A percentile compares a stretch with the other conserved stretches of the same genome.
These are phyloP conservation scores for Thielaviopsis ethacetica DNA, from an alignment of 2,329 filamentous ascomycete species.

Conservation along the genomic window DNA sequence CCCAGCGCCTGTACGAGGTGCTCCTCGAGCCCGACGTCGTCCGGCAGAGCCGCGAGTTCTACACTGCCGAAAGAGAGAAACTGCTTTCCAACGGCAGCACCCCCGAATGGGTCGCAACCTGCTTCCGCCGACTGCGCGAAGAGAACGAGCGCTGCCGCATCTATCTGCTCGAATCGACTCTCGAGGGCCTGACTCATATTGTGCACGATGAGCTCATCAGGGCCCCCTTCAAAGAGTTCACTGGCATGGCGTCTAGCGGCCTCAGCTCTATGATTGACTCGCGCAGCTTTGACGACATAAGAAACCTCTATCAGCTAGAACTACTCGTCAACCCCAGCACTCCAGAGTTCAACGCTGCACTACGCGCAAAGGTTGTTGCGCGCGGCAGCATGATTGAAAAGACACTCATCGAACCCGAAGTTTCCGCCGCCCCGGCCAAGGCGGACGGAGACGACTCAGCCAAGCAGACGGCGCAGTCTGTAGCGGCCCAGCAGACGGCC, in stretches of 20 bases:
- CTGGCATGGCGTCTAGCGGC: conserved; percentile 72
- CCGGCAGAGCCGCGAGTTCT: conserved; percentile 54
- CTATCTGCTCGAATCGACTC: conserved; percentile 53
- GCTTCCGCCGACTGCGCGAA: conserved; percentile 57
- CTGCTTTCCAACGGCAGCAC: conserved; percentile 67
- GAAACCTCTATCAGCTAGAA: conserved; percentile 68
- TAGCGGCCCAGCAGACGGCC: conserved; percentile 62
- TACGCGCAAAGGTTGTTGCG: conserved; percentile 62
- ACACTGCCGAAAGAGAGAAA: conserved; percentile 55
- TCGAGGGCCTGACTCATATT: conserved; percentile 53
- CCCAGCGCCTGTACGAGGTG: conserved; percentile 67
- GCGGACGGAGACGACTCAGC: conserved; percentile 26
- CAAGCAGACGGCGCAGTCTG: conserved; percentile 11
- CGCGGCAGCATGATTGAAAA: conserved; percentile 74
- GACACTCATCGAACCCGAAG: conserved; percentile 37
- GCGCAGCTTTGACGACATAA: conserved; percentile 60
- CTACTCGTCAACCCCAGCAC: conserved; percentile 62
- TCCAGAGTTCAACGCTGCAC: conserved; percentile 46
- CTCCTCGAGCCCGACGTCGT: conserved; percentile 71
- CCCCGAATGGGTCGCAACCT: conserved; percentile 63
- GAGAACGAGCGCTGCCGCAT: conserved; percentile 72
- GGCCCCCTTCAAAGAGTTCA: conserved; percentile 62
- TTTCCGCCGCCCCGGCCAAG: conserved; percentile 24
- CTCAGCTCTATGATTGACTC: conserved; percentile 85
- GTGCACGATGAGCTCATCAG: conserved; percentile 69